phyloP scores from a whole-genome alignment of 1,284 basidiomycete species.

The Apiotrichum veenhuisii region DNA sequence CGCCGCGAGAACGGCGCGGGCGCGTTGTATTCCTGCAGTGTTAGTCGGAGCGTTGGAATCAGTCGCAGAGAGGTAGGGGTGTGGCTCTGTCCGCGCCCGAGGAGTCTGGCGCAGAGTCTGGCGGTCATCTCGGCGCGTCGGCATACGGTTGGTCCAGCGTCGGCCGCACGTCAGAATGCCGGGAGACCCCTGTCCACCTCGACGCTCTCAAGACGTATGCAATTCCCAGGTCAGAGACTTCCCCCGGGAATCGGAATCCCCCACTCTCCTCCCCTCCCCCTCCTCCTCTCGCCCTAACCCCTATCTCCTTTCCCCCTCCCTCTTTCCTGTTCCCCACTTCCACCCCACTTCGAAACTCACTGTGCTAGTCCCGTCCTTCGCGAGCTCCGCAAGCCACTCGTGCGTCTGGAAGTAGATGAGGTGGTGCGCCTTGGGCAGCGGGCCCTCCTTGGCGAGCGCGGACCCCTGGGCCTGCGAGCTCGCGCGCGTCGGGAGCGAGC shows the following conservation, averaged over 20 bases:
- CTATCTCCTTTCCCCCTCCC: neutral
- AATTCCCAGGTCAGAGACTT: too few relatives aligned
- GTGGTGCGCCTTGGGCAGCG: conserved; percentile 63
- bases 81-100: too few relatives aligned
- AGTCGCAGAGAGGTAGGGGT: neutral
- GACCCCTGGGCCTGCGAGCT: conserved; percentile 1
- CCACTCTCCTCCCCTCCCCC: neutral
- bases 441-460: conserved; percentile 38
- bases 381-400: conserved; percentile 58
- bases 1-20: conserved; percentile 69
- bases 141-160: too few relatives aligned
- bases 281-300: neutral
- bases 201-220: too few relatives aligned
- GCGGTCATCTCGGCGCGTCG: too few relatives aligned
- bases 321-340: neutral
- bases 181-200: too few relatives aligned
- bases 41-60: conserved; percentile 46
- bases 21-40: conserved; percentile 49
- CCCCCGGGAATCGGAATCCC: neutral
- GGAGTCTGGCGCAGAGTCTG: too few relatives aligned
- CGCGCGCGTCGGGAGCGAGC: conserved; percentile 66
- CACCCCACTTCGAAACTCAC: conserved; percentile 53
- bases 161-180: too few relatives aligned
- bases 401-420: conserved; percentile 70
- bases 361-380: conserved; percentile 57